Evolutionary conservation across 2,329 filamentous ascomycete genomes (phyloP), one percentile per base, ranked within the genome.

Genomic region (Gliomastix tumulicola): DNA sequence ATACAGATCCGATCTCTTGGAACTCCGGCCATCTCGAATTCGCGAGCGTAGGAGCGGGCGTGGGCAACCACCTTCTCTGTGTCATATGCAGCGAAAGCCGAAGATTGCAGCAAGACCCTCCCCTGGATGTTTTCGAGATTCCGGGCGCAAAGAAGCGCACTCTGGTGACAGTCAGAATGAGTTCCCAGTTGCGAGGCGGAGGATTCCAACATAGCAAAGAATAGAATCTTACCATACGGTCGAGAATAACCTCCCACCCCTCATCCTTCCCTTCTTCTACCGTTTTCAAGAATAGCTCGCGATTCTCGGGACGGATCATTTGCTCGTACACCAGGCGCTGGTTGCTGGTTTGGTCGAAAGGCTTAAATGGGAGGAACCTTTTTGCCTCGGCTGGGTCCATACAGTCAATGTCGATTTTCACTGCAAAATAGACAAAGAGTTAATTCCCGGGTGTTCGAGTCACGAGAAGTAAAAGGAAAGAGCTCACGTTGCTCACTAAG

Each of bases 371-470:
- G 49, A 69, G 63, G n/a, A 48, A 50, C 38, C 62, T 62, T 41
- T 68, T 63, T 45, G 63, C 69, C 12, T 66, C 62, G 2, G 66
- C n/a, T n/a, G n/a, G 61, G 40, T 68, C 68, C 68, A 72, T 71
- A 57, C 63, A 69, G 44, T 72, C 68, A 18, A 71, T 64, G 41
- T 72, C 68, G 37, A 72, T 55, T 21, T 71, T 63, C 39, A 71
- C 68, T 71, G 30, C 35, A 25, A 17, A 21, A 34, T 15, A 32
- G 36, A 16, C 22, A 11, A 11, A 7, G 17, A n/a, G 12, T 9
- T 17, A 9, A 1, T n/a, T n/a, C n/a, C n/a, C n/a, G n/a, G n/a
- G n/a, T n/a, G n/a, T n/a, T n/a, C n/a, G n/a, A n/a, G n/a, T n/a
- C n/a, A 3, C 18, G 31, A 6, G 21, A 7, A n/a, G 21, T 11